Evolutionary conservation across 352 stramenopile genomes (phyloP), one percentile per base, ranked within the genome.

Genomic region (Pythium plurisporium): DNA sequence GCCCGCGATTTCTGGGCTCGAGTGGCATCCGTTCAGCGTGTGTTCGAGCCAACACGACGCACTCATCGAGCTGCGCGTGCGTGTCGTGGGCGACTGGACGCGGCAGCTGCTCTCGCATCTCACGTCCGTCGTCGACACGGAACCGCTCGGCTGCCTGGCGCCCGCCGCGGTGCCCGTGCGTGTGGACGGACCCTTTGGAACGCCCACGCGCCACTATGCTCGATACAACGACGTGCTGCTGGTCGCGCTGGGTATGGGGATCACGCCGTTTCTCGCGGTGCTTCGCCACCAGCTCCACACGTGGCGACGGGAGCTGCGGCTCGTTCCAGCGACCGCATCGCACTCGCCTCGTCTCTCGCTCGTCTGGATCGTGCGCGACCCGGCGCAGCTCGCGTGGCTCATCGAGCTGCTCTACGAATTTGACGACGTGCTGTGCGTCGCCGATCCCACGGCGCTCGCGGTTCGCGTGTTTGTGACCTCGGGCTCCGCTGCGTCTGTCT

Each of bases 11-110:
- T 87, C 76, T 14, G 26, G 55, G 3, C 34, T 76, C 10, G 72
- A 93, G 64, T 95, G 82, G 85, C 85, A 93, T 69, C 81, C 85
- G 25, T 94, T 93, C 67, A 91, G 69, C 12, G 55, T 94, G 20
- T 73, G 72, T 9, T 89, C 76, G 2, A 70, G 70, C 2, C 74
- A 74, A 2, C 46, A 72, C 6, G 77, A 91, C 46, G 31, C 71
- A 8, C 54, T 67, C 7, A 15, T 85, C 6, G 55, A 66, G 23
- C 44, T 89, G 5, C 71, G 76, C 45, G 69, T 89, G 36, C 68
- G 64, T 5, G 20, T 65, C 4, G 65, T 72, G 3, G 74, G 74
- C 1, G 70, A 82, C 58, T 87, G 74, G 76, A 87, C 76, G 23
- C 14, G 8, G 0, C 48, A 61, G 14, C 46, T 63, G 37, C 38